Base-by-base conservation (phyloP, 495 filamentous ascomycete species). In the Aspergillus incahuasiensis region DNA sequence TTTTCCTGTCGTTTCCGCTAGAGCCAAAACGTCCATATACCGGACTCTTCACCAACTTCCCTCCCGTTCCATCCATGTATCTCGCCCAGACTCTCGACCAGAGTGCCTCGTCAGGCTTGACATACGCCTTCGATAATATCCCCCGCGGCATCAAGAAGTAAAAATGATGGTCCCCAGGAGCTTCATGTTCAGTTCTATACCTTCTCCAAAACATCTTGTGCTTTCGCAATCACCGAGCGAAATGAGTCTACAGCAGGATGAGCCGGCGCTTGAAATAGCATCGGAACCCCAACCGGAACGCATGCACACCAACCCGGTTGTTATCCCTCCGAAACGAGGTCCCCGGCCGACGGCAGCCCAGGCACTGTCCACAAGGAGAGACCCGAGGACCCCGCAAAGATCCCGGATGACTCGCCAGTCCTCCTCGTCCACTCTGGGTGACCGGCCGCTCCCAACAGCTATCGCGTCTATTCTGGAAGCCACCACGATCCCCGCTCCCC, bases 81-180 rank as follows among this genome's bases (percentile, higher is more conserved):
- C 72, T 78, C 64, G 72, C 55, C 39, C 75, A 76, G 62, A 65
- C 48, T 7, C 73, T 76, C 61, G 75, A 78, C 54, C 75, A 75
- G 62, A 78, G 73, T 68, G 75, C 73, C 69, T 76, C 72, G 30
- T 70, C 75, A 58, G 74, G 74, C 67, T 58, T 60, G 61, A 58
- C 55, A 55, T 56, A 50, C 38, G 52, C 54, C 54, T 56, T 15
- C 42, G 48, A 52, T n/a, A 52, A 56, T 52, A 22, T 49, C 45
- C 53, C 6, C 21, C 54, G 39, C 44, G 52, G 15, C 40, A 13
- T 22, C 32, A 34, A 55, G 42, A 40, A 32, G 28, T 57, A 45
- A 62, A 54, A 43, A 77, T 77, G 74, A 78, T 78, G 75, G 73
- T 77, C 52, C 75, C 75, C 30, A 65, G 73, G 64, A 67, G 73